Evolutionary conservation across 1,139 yeast species (phyloP).

Genomic region (Groenewaldozyma auringiensis): DNA sequence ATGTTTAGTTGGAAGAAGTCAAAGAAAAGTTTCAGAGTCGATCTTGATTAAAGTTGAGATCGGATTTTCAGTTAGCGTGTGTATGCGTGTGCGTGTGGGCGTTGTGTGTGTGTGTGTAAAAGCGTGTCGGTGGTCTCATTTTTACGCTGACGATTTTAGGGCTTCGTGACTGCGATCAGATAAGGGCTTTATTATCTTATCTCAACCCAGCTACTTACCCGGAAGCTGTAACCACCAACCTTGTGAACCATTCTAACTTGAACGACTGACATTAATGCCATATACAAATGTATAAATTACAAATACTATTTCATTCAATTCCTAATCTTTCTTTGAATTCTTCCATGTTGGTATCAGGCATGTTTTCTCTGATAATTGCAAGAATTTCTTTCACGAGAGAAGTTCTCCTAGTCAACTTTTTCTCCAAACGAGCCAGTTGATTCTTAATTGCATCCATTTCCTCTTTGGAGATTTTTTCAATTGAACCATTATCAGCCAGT

Average conservation of each 20-base stretch:
- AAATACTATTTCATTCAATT: no score
- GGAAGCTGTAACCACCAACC: no score
- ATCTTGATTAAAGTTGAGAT: not conserved
- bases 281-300: no score
- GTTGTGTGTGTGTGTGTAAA: no score
- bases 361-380: constrained; percentile 9
- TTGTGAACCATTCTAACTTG: no score
- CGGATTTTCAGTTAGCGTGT: not conserved
- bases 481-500: constrained; percentile 2
- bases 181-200: no score
- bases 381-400: constrained; percentile 14
- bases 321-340: constrained; percentile 9
- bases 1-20: not conserved
- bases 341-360: constrained; percentile 5
- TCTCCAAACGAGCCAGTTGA: constrained; percentile 6
- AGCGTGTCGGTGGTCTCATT: not conserved
- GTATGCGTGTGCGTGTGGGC: no score
- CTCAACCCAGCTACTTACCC: no score
- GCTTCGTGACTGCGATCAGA: not conserved
- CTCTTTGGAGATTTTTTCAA: constrained; percentile 1
- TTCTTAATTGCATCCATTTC: not conserved
- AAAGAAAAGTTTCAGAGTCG: constrained; percentile 3
- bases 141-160: not conserved
- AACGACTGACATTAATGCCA: no score
- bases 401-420: constrained; percentile 6